Conservation (phyloP, 371 early-diverging fungal species). For the Mucor indicus region DNA sequence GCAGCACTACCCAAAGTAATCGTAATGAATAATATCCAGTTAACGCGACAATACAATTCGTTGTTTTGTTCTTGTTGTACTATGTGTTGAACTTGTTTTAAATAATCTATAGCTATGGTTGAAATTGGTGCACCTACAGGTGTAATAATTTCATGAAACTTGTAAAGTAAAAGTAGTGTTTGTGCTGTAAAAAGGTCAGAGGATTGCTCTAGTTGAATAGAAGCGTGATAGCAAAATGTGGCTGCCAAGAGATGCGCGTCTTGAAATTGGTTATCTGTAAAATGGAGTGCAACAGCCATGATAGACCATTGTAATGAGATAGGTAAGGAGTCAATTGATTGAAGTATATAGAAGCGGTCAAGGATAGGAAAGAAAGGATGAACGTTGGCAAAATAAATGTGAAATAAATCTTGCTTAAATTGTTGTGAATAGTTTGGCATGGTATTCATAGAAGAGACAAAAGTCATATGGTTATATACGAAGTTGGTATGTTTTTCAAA, state of each 20-base stretch:
- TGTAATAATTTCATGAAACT: constrained; percentile 23
- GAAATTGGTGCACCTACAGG: constrained; percentile 17
- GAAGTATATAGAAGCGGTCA: constrained; percentile 3
- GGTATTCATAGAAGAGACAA: neutral
- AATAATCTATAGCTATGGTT: constrained; percentile 1
- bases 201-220: constrained; percentile 3
- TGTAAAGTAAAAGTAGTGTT: constrained; percentile 23
- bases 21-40: constrained; percentile 20
- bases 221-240: constrained; percentile 3
- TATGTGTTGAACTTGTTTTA: constrained; percentile 12
- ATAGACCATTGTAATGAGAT: constrained; percentile 12
- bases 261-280: too few relatives aligned
- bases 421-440: constrained; percentile 17
- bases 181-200: constrained; percentile 7
- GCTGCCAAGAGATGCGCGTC: too few relatives aligned
- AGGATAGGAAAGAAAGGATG: constrained; percentile 65
- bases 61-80: constrained; percentile 4
- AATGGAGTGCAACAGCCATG: constrained; percentile 14
- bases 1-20: constrained; percentile 15
- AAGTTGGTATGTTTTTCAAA: too few relatives aligned
- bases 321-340: constrained; percentile 5
- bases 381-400: constrained; percentile 60
- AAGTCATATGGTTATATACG: too few relatives aligned
- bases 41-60: constrained; percentile 12
- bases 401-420: constrained; percentile 44